These are phyloP conservation scores for Saccharomycopsis crataegensis DNA, from an alignment of 1,139 yeast genomes.

Conservation along the genomic window DNA sequence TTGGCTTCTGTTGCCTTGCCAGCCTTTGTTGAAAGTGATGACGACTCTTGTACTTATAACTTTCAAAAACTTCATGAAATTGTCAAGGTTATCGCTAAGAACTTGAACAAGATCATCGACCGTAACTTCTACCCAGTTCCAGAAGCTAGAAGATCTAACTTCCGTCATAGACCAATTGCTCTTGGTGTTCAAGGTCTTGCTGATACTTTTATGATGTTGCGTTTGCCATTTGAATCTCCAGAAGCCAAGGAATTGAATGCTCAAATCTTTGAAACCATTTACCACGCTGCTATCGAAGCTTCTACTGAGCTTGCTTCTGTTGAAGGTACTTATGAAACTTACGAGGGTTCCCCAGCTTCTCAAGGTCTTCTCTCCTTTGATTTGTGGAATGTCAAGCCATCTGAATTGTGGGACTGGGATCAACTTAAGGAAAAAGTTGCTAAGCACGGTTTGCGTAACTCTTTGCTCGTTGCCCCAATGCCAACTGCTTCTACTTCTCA, in stretches of 20 bases:
- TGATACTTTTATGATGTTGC: slow-evolving; percentile 68
- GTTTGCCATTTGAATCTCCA: slow-evolving; percentile 73
- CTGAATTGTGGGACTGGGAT: slow-evolving; percentile 64
- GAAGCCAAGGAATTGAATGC: slow-evolving; percentile 65
- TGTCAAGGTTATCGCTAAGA: slow-evolving; percentile 65
- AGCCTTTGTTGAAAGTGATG: slow-evolving; percentile 46
- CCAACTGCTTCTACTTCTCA: slow-evolving; percentile 94
- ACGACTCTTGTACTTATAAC: slow-evolving; percentile 50
- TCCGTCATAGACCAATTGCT: slow-evolving; percentile 79
- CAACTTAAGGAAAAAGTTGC: slow-evolving; percentile 51
- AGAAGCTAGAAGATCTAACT: slow-evolving; percentile 61
- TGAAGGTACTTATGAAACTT: slow-evolving; percentile 62
- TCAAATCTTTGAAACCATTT: slow-evolving; percentile 83
- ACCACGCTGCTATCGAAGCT: slow-evolving; percentile 79
- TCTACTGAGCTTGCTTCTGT: slow-evolving; percentile 65
- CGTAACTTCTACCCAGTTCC: slow-evolving; percentile 71
- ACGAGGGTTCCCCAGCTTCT: slow-evolving; percentile 77
- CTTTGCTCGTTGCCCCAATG: slow-evolving; percentile 85
- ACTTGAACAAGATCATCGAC: slow-evolving; percentile 73
- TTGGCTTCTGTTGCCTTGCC: slow-evolving; percentile 84
- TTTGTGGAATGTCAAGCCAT: slow-evolving; percentile 57
- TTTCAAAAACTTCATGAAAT: slow-evolving; percentile 65
- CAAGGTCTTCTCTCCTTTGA: slow-evolving; percentile 73
- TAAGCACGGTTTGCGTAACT: slow-evolving; percentile 68
- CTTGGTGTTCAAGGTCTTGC: slow-evolving; percentile 89